Percentiles rank a stretch among this genome's conserved stretches.
Conservation (phyloP, 257 asterid species). For the Jaltomata sinuosa region DNA sequence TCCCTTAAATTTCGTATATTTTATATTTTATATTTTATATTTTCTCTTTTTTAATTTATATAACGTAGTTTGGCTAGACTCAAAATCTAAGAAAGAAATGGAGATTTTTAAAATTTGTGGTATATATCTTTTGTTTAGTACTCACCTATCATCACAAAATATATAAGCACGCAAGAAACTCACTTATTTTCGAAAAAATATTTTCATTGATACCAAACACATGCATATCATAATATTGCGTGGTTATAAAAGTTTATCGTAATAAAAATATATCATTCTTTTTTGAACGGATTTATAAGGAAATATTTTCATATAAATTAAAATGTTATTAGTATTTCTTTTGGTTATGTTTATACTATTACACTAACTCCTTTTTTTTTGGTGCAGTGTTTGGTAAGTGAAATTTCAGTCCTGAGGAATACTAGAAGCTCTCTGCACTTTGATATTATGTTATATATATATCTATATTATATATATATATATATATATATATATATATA, state of each 20-base stretch:
- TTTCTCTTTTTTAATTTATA: not conserved
- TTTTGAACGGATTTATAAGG: not conserved
- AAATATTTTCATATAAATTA: not conserved
- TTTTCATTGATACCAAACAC: too few species aligned
- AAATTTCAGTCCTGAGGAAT: not conserved
- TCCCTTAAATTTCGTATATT: not conserved
- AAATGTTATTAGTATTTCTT: not conserved
- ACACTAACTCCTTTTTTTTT: not conserved
- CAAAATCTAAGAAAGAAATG: not conserved
- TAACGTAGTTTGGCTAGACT: not conserved
- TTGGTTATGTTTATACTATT: not conserved
- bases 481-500: too few species aligned
- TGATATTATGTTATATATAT: not conserved
- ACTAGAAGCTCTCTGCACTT: not conserved
- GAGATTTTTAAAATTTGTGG: not conserved
- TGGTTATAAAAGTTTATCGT: not conserved
- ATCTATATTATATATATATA: too few species aligned
- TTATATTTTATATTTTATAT: not conserved
- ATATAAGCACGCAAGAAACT: too few species aligned
- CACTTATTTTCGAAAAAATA: too few species aligned
- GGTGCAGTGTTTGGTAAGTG: not conserved
- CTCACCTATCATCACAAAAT: too few species aligned
- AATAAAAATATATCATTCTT: not conserved
- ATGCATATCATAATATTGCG: not conserved
- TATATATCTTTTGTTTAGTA: too few species aligned